These are phyloP conservation scores for Exophiala xenobiotica DNA, from an alignment of 2,329 filamentous ascomycete genomes.

Conservation along the genomic window DNA sequence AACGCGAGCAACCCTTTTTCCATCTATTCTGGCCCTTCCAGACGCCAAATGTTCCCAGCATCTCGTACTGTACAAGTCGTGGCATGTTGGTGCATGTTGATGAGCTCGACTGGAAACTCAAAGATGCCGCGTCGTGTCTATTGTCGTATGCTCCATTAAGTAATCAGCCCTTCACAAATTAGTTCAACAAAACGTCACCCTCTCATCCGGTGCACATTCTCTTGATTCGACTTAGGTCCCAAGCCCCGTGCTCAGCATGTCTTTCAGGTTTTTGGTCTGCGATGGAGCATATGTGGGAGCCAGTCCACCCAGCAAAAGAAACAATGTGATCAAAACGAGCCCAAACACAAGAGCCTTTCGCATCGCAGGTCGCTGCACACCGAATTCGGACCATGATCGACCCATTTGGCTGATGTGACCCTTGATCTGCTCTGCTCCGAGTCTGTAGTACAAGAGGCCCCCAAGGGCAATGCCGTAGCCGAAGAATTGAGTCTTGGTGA, in stretches of 20 bases:
- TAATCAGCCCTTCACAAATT: too few relatives aligned
- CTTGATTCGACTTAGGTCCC: slow-evolving; percentile 16
- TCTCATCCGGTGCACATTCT: too few relatives aligned
- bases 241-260: slow-evolving; percentile 25
- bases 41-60: slow-evolving; percentile 2
- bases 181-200: too few relatives aligned
- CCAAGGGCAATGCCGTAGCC: slow-evolving; percentile 72
- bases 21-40: background rate
- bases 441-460: slow-evolving; percentile 68
- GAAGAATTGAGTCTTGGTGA: slow-evolving; percentile 69
- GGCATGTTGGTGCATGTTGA: background rate
- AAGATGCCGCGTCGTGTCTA: background rate
- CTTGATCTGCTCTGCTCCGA: slow-evolving; percentile 73
- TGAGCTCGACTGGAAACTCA: background rate
- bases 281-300: slow-evolving; percentile 53
- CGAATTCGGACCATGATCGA: slow-evolving; percentile 84
- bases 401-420: slow-evolving; percentile 70
- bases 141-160: background rate
- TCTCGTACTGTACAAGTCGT: slow-evolving; percentile 4
- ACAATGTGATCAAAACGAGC: slow-evolving; percentile 61
- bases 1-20: background rate
- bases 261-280: slow-evolving; percentile 28
- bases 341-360: slow-evolving; percentile 75
- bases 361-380: slow-evolving; percentile 69
- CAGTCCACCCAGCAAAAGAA: slow-evolving; percentile 68